These are phyloP conservation scores for Forsythia suspensa DNA, from an alignment of 257 asterid genomes.

Conservation along the genomic window DNA sequence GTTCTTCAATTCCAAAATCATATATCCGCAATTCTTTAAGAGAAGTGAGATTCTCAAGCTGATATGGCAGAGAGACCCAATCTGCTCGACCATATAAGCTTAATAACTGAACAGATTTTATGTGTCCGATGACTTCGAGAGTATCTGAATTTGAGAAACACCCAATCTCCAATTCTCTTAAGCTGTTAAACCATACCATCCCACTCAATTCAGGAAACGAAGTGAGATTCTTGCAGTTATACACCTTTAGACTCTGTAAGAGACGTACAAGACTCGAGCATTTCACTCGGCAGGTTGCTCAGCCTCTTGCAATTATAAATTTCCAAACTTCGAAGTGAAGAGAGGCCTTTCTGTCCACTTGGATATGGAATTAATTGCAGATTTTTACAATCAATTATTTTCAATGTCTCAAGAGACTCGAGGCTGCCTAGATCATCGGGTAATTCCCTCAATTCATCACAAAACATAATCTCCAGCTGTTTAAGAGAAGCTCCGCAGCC, in stretches of 20 bases:
- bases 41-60: conserved; percentile 8
- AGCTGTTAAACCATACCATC: not conserved
- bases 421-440: not conserved
- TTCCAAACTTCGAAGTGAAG: not conserved
- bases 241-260: accelerated
- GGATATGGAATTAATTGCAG: conserved; percentile 7
- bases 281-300: conserved; percentile 18
- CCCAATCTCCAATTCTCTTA: conserved; percentile 1
- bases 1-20: conserved; percentile 16
- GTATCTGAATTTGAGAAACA: not conserved
- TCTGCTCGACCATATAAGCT: not conserved
- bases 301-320: not conserved
- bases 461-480: not conserved
- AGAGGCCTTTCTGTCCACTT: not conserved
- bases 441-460: not conserved
- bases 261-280: not conserved
- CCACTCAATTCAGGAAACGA: not conserved
- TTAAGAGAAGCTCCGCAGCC: not conserved
- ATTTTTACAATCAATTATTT: not conserved
- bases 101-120: not conserved
- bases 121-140: not conserved
- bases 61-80: conserved; percentile 12
- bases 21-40: not conserved
- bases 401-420: not conserved
- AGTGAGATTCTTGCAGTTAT: not conserved